Evolutionary conservation across 2,329 filamentous ascomycete species (phyloP).

Genomic region (Fusarium sp.): DNA sequence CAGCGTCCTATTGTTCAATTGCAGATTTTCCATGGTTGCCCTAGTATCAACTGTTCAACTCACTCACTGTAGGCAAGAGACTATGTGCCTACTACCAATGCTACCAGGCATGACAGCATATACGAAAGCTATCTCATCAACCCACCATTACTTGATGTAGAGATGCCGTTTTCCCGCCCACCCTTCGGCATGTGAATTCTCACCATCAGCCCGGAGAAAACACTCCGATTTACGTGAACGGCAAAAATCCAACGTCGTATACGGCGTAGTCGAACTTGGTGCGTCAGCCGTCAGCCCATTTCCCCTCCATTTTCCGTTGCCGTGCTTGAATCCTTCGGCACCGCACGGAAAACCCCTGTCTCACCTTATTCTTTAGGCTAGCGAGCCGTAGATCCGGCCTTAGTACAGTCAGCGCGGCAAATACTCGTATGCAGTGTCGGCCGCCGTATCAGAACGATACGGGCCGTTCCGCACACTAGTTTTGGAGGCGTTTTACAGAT

Average conservation of each 20-base stretch:
- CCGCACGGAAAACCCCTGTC: background rate
- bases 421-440: background rate
- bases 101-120: background rate
- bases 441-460: background rate
- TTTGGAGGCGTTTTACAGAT: background rate
- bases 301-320: background rate
- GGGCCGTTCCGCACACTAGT: background rate
- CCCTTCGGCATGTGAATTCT: background rate
- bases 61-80: too few relatives aligned
- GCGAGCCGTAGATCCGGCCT: background rate
- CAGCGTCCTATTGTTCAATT: background rate
- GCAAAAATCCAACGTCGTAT: background rate
- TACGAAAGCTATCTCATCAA: background rate
- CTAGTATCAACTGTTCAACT: fast-evolving
- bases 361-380: background rate
- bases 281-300: background rate
- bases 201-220: background rate
- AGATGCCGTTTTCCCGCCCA: background rate
- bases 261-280: background rate
- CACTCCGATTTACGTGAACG: background rate
- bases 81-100: background rate
- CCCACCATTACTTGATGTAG: background rate
- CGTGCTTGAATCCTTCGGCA: background rate
- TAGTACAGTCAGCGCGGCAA: background rate
- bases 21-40: background rate